phyloP scores from a whole-genome alignment of 2,329 filamentous ascomycete genomes.

The Dactylellina cionopaga region DNA sequence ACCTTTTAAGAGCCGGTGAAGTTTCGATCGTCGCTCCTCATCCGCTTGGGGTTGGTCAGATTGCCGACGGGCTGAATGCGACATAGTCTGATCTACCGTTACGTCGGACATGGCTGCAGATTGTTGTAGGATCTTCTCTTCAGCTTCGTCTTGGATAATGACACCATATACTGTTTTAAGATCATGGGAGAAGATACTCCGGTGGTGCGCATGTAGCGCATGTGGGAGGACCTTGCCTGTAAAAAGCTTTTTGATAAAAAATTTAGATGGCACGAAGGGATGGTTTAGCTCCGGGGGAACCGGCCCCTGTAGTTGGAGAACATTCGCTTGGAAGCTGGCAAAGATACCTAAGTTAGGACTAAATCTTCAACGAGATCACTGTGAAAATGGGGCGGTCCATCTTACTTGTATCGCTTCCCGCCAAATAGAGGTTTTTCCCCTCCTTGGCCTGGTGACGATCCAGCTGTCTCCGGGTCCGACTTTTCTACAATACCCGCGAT shows the following conservation, averaged over 20 bases:
- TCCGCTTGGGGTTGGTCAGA: slow-evolving; percentile 6
- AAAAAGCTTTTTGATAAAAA: slow-evolving; percentile 50
- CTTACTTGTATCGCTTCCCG: slow-evolving; percentile 45
- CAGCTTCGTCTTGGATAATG: slow-evolving; percentile 27
- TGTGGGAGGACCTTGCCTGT: slow-evolving; percentile 46
- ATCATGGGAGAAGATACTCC: slow-evolving; percentile 48
- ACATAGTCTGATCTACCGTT: slow-evolving; percentile 12
- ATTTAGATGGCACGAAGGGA: slow-evolving; percentile 50
- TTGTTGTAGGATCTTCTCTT: slow-evolving; percentile 24
- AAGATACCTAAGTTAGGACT: background rate
- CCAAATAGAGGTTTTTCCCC: slow-evolving; percentile 21
- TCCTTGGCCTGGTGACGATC: slow-evolving; percentile 1
- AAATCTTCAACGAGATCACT: no score
- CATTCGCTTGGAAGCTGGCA: slow-evolving; percentile 49
- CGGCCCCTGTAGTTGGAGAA: slow-evolving; percentile 40
- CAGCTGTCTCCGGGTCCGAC: slow-evolving; percentile 6
- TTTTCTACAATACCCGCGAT: slow-evolving; percentile 48
- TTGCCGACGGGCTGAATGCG: slow-evolving; percentile 1
- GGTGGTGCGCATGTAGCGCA: slow-evolving; percentile 40
- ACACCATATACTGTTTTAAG: slow-evolving; percentile 48
- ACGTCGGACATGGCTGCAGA: slow-evolving; percentile 37
- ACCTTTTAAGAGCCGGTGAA: slow-evolving; percentile 39
- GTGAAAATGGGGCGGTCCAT: no score
- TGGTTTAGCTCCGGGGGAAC: slow-evolving; percentile 49
- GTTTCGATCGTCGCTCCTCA: slow-evolving; percentile 20